Evolutionary conservation across 805 yeast genomes (phyloP).

Genomic region (Wickerhamiella spandovensis): DNA sequence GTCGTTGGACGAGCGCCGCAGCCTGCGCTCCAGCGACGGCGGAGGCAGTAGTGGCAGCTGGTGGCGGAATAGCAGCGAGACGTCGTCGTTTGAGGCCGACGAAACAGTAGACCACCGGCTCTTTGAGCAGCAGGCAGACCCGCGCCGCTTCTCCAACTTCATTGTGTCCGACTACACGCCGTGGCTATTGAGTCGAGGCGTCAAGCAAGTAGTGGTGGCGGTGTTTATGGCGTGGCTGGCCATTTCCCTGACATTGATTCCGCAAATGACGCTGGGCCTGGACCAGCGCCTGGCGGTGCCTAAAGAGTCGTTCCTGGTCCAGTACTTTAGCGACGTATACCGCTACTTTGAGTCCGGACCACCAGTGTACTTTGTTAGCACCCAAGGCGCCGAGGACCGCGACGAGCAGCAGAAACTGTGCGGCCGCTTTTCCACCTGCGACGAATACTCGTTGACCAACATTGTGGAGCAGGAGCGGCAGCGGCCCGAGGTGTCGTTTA

Average conservation of each 20-base stretch:
- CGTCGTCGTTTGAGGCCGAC: conserved; percentile 5
- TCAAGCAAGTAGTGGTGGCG: conserved; percentile 35
- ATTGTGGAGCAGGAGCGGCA: conserved; percentile 74
- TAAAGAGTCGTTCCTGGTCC: conserved; percentile 61
- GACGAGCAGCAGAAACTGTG: conserved; percentile 61
- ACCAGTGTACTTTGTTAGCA: conserved; percentile 78
- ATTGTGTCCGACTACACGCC: conserved; percentile 46
- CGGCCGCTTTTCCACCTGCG: conserved; percentile 78
- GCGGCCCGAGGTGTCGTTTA: conserved; percentile 47
- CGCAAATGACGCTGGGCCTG: conserved; percentile 60
- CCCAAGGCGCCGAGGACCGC: conserved; percentile 47
- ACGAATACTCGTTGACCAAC: conserved; percentile 64
- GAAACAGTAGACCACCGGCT: conserved; percentile 5
- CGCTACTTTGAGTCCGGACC: conserved; percentile 75
- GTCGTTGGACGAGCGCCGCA: conserved; percentile 56
- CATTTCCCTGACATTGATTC: conserved; percentile 53
- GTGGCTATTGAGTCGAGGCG: conserved; percentile 35
- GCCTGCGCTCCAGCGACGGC: conserved; percentile 42
- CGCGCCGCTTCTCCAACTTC: conserved; percentile 27
- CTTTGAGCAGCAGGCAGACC: conserved; percentile 15
- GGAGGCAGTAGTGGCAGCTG: conserved; percentile 42
- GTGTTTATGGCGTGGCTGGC: conserved; percentile 53
- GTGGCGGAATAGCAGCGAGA: conserved; percentile 34
- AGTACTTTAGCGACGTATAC: conserved; percentile 67
- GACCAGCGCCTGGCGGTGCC: conserved; percentile 89